Conservation (phyloP, 352 stramenopile species). For the Pythium phragmiticola region DNA sequence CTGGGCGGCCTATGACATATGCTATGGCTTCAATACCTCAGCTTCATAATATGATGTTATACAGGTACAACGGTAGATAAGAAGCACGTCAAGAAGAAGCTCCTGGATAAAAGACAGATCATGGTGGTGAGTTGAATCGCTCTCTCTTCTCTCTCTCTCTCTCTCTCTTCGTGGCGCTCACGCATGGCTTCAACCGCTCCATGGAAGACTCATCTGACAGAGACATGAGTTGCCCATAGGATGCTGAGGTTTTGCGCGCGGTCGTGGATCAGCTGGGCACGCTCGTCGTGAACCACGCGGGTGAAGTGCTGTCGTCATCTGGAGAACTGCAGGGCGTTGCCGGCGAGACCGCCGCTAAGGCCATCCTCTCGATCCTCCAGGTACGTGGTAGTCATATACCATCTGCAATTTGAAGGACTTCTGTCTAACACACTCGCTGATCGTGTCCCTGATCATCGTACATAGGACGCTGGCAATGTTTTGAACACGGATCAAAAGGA, state of each 20-base stretch:
- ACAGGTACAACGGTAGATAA: not conserved
- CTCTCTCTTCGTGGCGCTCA: too few relatives aligned
- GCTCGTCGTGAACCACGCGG: conserved; percentile 56
- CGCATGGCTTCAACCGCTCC: too few relatives aligned
- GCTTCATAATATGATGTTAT: not conserved
- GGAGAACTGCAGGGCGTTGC: conserved; percentile 52
- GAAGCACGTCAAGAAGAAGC: not conserved
- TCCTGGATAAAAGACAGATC: not conserved
- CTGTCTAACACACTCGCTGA: not conserved
- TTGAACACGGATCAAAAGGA: conserved; percentile 57
- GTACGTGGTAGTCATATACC: conserved; percentile 10
- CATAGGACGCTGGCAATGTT: conserved; percentile 54
- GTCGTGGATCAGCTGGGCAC: conserved; percentile 60
- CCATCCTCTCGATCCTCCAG: conserved; percentile 67
- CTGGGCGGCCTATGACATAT: not conserved
- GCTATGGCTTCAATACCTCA: not conserved
- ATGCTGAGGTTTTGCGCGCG: conserved; percentile 45
- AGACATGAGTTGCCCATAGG: conserved; percentile 26
- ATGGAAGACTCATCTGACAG: not conserved
- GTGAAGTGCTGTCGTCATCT: conserved; percentile 60
- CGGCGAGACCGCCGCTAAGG: conserved; percentile 53
- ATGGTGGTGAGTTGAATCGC: not conserved
- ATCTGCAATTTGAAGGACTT: too few relatives aligned
- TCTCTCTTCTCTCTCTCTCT: not conserved
- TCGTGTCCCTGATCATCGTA: not conserved